Evolutionary conservation across 2,329 filamentous ascomycete species (phyloP), one percentile per base, ranked within the genome.

Genomic region (Stachybotrys elegans): DNA sequence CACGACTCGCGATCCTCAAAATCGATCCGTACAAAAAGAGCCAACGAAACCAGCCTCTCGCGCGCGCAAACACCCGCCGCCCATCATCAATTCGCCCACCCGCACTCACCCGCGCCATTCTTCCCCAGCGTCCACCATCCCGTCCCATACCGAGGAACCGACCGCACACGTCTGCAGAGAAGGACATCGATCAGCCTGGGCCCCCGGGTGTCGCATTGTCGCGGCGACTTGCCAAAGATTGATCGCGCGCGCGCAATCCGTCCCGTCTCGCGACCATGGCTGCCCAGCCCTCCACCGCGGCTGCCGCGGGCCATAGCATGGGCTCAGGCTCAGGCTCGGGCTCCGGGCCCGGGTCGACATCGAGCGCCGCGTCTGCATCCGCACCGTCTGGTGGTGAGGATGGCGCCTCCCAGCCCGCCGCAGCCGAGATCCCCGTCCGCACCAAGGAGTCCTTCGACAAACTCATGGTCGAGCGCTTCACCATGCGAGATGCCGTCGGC

Each of bases 381-480:
- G n/a, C 52, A 16, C 46, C 57, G 34, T 47, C 48, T 16, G 47
- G 50, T 48, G 56, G 60, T 41, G 58, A 59, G 37, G 60, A 63
- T 48, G 48, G 53, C 16, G 50, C 47, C 22, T 40, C 51, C 31
- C 50, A 49, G 14, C 35, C 56, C 20, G 46, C 44, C 13, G 21
- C 58, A 16, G 44, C 54, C 23, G 51, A 60, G 19, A 61, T 69
- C 19, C 64, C 67, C 8, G 63, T 72, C 19, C 76, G 78, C 56
- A 76, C 78, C 56, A 78, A 77, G 60, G 76, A 79, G 43, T 70
- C 72, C 6, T 77, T 78, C 59, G 69, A 74, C 50, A 69, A 66
- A 51, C 59, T 79, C 47, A 63, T 78, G 56, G 68, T 81, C 45
- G 72, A 79, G 56, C 73, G 73, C 43, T 78, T 70, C 57, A 69